Percentiles rank a stretch among this genome's conserved stretches.
These are phyloP conservation scores for Trichoderma reesei DNA, from an alignment of 495 filamentous ascomycete genomes.

Conservation along the genomic window DNA sequence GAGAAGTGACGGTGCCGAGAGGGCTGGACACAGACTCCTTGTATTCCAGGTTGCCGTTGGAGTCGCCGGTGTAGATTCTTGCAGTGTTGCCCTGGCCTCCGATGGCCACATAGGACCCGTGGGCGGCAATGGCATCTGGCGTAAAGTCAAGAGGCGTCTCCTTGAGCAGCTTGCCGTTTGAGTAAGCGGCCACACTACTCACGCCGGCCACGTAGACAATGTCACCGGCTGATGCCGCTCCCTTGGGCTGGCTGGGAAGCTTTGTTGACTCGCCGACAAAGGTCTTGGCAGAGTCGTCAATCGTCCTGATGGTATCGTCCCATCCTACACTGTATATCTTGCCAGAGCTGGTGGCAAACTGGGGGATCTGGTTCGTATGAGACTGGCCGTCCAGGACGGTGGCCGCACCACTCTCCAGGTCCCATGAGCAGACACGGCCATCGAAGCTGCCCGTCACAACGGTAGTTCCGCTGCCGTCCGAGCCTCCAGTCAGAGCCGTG, in stretches of 20 bases:
- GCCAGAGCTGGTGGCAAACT: conserved; percentile 50
- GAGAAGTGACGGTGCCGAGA: conserved; percentile 48
- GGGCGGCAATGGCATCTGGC: conserved; percentile 59
- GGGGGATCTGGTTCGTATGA: conserved; percentile 75
- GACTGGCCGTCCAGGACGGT: conserved; percentile 62
- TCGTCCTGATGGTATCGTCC: conserved; percentile 84
- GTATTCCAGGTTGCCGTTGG: conserved; percentile 34
- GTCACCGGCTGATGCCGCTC: conserved; percentile 31
- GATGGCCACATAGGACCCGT: conserved; percentile 57
- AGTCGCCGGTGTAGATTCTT: conserved; percentile 54
- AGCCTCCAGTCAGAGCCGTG: conserved; percentile 54
- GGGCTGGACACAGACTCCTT: conserved; percentile 40
- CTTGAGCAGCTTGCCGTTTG: conserved; percentile 43
- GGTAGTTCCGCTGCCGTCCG: conserved; percentile 27
- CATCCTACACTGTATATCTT: conserved; percentile 79
- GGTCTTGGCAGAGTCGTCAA: conserved; percentile 48
- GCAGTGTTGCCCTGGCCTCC: conserved; percentile 62
- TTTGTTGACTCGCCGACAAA: conserved; percentile 39
- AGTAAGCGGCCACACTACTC: conserved; percentile 55
- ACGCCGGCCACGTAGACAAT: conserved; percentile 55
- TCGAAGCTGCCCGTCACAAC: conserved; percentile 88
- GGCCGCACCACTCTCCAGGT: conserved; percentile 55
- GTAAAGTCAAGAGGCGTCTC: conserved; percentile 43
- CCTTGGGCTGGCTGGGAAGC: conserved; percentile 42
- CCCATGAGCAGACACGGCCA: conserved; percentile 76